phyloP scores from a whole-genome alignment of 2,329 filamentous ascomycete genomes.

The Cordyceps farinosa region DNA sequence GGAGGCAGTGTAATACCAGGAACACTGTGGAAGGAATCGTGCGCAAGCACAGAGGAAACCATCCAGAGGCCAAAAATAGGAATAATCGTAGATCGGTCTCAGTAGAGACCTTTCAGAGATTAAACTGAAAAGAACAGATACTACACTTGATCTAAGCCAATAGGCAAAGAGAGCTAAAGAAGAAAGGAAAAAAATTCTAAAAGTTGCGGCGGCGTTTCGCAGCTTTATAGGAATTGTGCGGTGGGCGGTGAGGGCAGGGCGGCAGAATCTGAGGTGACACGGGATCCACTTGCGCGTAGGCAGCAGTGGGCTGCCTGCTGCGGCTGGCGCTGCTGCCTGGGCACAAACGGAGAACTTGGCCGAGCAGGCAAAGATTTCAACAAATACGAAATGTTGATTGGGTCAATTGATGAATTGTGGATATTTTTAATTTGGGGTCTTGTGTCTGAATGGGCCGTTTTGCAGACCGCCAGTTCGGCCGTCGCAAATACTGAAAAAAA shows the following conservation, averaged over 20 bases:
- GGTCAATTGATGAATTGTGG: constrained; percentile 2
- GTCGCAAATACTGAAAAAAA: neutral
- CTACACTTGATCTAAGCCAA: constrained; percentile 90
- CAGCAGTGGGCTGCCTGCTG: neutral
- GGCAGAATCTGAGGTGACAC: constrained; percentile 12
- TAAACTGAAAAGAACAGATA: constrained; percentile 98
- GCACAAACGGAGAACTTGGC: neutral
- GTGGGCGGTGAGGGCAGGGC: constrained; percentile 21
- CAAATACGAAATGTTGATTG: neutral
- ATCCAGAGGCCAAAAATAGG: constrained; percentile 52
- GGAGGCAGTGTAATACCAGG: constrained; percentile 46
- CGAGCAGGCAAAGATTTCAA: neutral
- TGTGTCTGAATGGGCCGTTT: neutral
- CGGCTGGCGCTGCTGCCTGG: neutral
- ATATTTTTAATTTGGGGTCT: neutral
- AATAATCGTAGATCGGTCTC: constrained; percentile 72
- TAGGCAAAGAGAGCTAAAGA: constrained; percentile 47
- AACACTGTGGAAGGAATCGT: constrained; percentile 40
- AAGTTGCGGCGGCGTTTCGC: constrained; percentile 21
- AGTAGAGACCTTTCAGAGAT: constrained; percentile 80
- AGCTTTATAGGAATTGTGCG: constrained; percentile 27
- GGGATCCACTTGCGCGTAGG: neutral
- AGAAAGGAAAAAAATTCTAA: constrained; percentile 29
- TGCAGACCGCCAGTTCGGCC: constrained; percentile 7
- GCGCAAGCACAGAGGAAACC: constrained; percentile 41